Base-by-base conservation (phyloP, 2,329 filamentous ascomycete genomes). In the Cadophora gregata region DNA sequence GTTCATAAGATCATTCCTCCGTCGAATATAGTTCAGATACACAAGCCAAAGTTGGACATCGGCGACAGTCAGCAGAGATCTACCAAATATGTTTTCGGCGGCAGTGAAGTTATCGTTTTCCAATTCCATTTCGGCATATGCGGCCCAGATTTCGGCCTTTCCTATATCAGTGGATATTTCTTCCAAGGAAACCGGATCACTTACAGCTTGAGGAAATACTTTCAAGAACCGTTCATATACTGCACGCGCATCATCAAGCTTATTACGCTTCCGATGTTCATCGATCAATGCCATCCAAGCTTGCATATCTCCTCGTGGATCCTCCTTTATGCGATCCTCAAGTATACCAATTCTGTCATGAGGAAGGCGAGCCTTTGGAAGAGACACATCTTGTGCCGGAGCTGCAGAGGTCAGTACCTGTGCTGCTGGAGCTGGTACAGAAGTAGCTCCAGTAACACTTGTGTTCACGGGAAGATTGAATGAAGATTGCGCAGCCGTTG, bases 21-120 rank as follows among this genome's bases (percentile, higher is more conserved):
- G 91, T 62, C 96, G 93, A 69, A 98, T 92, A 78, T 98, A 97
- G 79, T 97, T 93, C 69, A 99, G 88, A 78, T 99, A 99, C 36
- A 93, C 87, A 7, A 91, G 93, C 93, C 94, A 99, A 24, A 99
- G 86, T 69, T 91, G 87, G 47, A 98, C 90, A 77, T 95, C 92
- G 12, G 92, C 90, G 24, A 96, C 90, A 9, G 86, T 86, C 72
- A 93, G 85, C 47, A 99, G 86, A 36, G 91, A 93, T 72, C 88
- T 87, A 70, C 88, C 88, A 78, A 99, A 97, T 25, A 99, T 89
- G 62, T 88, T 85, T 78, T 97, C 95, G 19, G 96, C 89, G 56
- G 88, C 88, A 65, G 85, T 84, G 67, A 96, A 90, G 70, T 97
- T 92, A 74, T 97, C 93, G 66, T 93, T 84, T 70, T 93, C 90